These are phyloP conservation scores for Aureobasidium uvarum DNA, from an alignment of 2,329 filamentous ascomycete species.

Conservation along the genomic window DNA sequence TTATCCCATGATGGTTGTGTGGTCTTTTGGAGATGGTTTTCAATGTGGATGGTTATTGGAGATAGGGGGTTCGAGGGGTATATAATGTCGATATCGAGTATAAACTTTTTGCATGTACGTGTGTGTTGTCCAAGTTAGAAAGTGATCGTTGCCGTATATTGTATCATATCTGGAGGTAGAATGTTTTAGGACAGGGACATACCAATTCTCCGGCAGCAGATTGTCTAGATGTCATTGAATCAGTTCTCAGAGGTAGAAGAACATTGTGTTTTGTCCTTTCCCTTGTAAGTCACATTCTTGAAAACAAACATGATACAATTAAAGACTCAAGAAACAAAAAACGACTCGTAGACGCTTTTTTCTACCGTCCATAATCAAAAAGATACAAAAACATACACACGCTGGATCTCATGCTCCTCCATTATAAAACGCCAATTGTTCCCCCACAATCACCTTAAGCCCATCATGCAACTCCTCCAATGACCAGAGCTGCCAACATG, in stretches of 20 bases:
- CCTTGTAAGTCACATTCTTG: not conserved
- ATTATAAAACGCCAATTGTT: constrained; percentile 9
- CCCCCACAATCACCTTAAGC: not conserved
- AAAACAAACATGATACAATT: not conserved
- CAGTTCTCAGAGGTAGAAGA: too few relatives aligned
- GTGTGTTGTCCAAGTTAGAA: too few relatives aligned
- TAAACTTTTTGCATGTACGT: too few relatives aligned
- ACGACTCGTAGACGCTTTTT: constrained; percentile 22
- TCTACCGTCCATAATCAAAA: constrained; percentile 1
- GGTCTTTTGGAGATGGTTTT: not conserved
- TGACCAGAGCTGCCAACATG: constrained; percentile 77
- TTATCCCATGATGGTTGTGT: not conserved
- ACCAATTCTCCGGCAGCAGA: too few relatives aligned
- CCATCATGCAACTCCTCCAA: constrained; percentile 77
- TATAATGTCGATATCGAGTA: not conserved
- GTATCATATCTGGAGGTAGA: too few relatives aligned
- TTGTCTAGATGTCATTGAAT: too few relatives aligned
- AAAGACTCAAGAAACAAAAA: not conserved
- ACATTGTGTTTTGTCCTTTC: too few relatives aligned
- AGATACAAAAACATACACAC: constrained; percentile 17
- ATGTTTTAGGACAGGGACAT: too few relatives aligned
- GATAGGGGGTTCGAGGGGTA: not conserved
- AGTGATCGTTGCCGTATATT: too few relatives aligned
- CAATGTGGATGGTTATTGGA: not conserved
- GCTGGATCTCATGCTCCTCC: constrained; percentile 24